Evolutionary conservation across 192 early-diverging fungal genomes (phyloP), one percentile per base, ranked within the genome.

Genomic region (Linnemannia schmuckeri): DNA sequence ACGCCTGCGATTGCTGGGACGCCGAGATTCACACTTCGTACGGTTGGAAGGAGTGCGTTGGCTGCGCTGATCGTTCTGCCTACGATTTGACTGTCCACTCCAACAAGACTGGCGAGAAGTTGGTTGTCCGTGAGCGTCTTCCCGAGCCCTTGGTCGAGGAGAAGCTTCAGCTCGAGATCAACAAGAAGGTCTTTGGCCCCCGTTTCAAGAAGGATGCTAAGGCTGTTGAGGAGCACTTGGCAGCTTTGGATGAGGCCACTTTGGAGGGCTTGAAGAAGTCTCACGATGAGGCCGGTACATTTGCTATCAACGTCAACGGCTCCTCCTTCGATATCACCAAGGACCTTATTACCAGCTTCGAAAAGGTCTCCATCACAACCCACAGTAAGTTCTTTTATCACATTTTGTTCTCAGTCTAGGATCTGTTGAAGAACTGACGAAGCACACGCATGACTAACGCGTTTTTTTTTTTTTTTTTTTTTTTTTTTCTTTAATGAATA

Each of bases 21-120:
- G 98, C 99, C 55, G 99, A 99, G 90, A 99, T 99, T 87, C 89
- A 95, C 80, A 96, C 91, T 80, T 95, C 94, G 76, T 90, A 95
- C 89, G 99, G 99, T 72, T 99, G 99, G 99, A 97, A 99, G 89
- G 99, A 99, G 90, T 98, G 97, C 82, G 99, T 99, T 75, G 99
- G 99, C 75, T 99, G 99, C 89, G 99, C 99, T 68, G 99, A 99
- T 83, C 96, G 99, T 61, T 98, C 97, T 10, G 99, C 99, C 38
- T 99, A 96, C 88, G 99, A 99, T 85, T 91, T 99, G 79, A 96
- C 96, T 68, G 96, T 95, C 35, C 99, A 99, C 90, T 90, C 96
- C 38, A 93, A 93, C 82, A 91, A 91, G 74, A 99, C 99, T 85
- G 96, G 96, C 70, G 95, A 98, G 88, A 97, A 98, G 90, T 91